Evolutionary conservation across 73 alveolate genomes (phyloP), one percentile per base, ranked within the genome.

Genomic region (Blepharisma japonicum): DNA sequence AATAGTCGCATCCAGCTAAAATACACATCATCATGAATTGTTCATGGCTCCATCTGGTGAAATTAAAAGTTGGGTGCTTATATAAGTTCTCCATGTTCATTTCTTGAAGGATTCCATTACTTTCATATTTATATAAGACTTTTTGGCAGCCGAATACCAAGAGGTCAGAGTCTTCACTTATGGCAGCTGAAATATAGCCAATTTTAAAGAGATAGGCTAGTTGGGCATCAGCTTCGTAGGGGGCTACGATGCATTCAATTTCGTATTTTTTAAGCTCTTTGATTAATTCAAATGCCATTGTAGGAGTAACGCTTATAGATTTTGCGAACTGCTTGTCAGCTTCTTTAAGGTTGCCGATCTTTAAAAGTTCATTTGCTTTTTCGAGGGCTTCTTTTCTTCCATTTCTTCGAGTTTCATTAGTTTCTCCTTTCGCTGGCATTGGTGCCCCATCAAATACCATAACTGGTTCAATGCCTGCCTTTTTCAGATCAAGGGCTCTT

Each of bases 221-320:
- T 87, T 97, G 93, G 20, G 98, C 98, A 93, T 97, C 99, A 6
- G 99, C 99, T 81, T 97, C 99, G 86, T 91, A 97, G 8, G 99
- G 99, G 7, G 99, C 99, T 14, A 96, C 99, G 32, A 83, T 81
- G 68, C 88, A 94, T 85, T 91, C 94, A 20, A 93, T 82, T 70
- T 83, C 71, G 78, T 72, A 32, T 45, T 48, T 42, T 54, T 54
- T 79, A 39, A 86, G 84, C 27, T 84, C 88, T 49, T 86, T 85
- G 42, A 95, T 85, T 54, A 93, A 78, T 56, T 89, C 86, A 76
- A 86, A 83, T 9, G 97, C 97, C 91, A 96, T 91, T 71, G 81
- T 77, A 27, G 98, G 99, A 61, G 97, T 93, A 68, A 93, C 89
- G 46, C 93, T 98, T n/a, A 93, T 86, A 4, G 97, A 90, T 54